phyloP scores from a whole-genome alignment of 495 filamentous ascomycete species.

The Tuber aestivum region DNA sequence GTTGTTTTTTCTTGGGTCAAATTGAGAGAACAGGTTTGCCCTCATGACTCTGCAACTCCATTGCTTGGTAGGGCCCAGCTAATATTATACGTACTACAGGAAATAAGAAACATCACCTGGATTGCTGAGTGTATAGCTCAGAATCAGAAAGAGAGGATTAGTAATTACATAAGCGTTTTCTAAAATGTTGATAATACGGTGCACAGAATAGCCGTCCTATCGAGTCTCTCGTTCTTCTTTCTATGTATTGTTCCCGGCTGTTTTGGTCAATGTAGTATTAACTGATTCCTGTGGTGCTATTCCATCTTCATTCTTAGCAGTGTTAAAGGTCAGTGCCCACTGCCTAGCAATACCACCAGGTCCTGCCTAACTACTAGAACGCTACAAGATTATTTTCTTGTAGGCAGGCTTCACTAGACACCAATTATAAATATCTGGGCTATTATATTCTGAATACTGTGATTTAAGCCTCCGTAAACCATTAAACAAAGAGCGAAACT shows the following conservation, averaged over 20 bases:
- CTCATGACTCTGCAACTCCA: not conserved
- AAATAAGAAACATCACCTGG: constrained; percentile 99
- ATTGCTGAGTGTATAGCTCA: constrained; percentile 99
- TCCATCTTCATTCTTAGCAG: not conserved
- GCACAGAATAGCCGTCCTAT: not conserved
- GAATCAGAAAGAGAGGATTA: constrained; percentile 98
- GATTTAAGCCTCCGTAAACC: not conserved
- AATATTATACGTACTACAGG: constrained; percentile 50
- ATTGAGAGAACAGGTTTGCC: constrained; percentile 84
- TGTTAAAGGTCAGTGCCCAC: not conserved
- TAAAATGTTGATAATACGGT: constrained; percentile 42
- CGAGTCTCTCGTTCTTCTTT: not conserved
- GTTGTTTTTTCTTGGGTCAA: constrained; percentile 98
- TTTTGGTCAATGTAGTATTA: not conserved
- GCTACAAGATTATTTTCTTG: not conserved
- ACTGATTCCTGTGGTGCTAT: not conserved
- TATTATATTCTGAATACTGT: not conserved
- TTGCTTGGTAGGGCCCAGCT: not conserved
- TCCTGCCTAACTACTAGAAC: not conserved
- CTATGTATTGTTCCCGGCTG: not conserved
- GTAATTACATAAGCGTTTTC: constrained; percentile 97
- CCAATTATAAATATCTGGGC: not conserved
- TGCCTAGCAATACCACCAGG: not conserved
- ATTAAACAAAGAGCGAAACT: not conserved
- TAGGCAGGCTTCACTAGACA: not conserved